Evolutionary conservation across 768 basidiomycete genomes (phyloP), one percentile per base, ranked within the genome.

Genomic region (Leccinum obscurum): DNA sequence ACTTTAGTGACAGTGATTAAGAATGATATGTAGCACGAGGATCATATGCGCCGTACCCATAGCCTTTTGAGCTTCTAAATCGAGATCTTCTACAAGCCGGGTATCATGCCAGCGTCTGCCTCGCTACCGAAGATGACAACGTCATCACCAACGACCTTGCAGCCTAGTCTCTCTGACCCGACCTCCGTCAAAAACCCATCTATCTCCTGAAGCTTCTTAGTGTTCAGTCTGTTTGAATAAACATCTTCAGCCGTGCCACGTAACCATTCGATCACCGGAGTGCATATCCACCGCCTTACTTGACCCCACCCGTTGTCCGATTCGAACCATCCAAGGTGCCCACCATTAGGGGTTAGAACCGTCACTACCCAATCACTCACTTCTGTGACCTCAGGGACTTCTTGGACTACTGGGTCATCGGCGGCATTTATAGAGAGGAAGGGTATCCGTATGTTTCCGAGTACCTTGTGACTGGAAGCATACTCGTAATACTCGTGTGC

Each of bases 1-100:
- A 83, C 61, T 92, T 94, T 72, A 94, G 92, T 69, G 93, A 95
- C 72, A 94, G 92, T 67, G 93, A 95, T 75, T 94, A 75, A 82
- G 32, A 48, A 26, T 37, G 28, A 39, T 39, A 53, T 55, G 41
- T 61, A 55, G 53, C 56, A 51, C 37, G 54, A 58, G 56, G 9
- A 59, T 63, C 41, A 24, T 49, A 61, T 48, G 53, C 24, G 26
- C 63, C 37, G 52, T 55, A 59, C 63, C 52, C 49, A 59, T 58
- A 55, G 32, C 55, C 37, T 20, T 59, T 39, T 39, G 37, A 54
- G 52, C 46, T 59, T 64, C 60, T 65, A 57, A 54, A 60, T 67
- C 15, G 35, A 56, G 44, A 59, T 46, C 44, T 17, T 63, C 76
- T 77, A 90, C 52, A 90, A 75, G 34, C 89, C 89, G 56, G 85